Evolutionary conservation across 2,329 filamentous ascomycete species (phyloP).

Genomic region (Atkinsonella hypoxylon): DNA sequence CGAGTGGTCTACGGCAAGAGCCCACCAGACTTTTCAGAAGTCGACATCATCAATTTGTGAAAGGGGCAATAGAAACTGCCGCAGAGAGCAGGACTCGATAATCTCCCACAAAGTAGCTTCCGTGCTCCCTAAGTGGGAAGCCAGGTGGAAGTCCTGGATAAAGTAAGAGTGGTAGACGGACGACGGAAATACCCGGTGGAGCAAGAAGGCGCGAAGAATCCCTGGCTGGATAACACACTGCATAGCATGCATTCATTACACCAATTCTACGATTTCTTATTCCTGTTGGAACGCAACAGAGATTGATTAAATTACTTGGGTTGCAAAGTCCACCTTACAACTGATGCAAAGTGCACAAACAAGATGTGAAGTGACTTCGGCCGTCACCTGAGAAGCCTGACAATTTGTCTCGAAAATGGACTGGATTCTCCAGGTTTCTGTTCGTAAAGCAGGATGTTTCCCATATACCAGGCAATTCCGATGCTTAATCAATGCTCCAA

Average conservation of each 20-base stretch:
- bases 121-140: background rate
- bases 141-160: background rate
- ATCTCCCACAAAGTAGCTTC: background rate
- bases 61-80: background rate
- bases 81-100: background rate
- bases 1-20: constrained; percentile 75
- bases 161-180: too few relatives aligned
- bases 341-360: too few relatives aligned
- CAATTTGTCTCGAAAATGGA: too few relatives aligned
- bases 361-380: too few relatives aligned
- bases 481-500: too few relatives aligned
- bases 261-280: background rate
- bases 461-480: too few relatives aligned
- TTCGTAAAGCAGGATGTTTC: too few relatives aligned
- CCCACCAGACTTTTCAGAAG: constrained; percentile 80
- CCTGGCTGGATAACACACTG: background rate
- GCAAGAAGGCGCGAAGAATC: background rate
- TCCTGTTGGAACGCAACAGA: background rate
- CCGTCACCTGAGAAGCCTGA: too few relatives aligned
- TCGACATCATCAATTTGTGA: constrained; percentile 73
- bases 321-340: too few relatives aligned
- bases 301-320: background rate
- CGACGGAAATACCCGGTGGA: background rate
- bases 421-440: too few relatives aligned
- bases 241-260: constrained; percentile 1